Percentiles rank a stretch among this genome's conserved stretches.
phyloP scores from a whole-genome alignment of 2,329 filamentous ascomycete genomes.

The Stagonosporopsis chrysanthemi region DNA sequence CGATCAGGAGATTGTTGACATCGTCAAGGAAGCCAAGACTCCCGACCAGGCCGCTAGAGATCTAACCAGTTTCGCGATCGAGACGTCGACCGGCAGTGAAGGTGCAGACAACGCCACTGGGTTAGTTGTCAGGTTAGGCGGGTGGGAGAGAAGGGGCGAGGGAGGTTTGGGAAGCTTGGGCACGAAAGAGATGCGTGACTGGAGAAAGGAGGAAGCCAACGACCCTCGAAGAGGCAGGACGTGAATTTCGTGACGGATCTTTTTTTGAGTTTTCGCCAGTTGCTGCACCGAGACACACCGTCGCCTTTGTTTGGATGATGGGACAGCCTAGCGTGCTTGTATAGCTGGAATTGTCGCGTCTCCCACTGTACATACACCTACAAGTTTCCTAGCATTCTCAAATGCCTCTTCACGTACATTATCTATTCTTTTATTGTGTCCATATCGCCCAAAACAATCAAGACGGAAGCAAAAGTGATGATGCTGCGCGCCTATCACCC shows the following conservation, averaged over 20 bases:
- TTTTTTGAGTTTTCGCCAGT: no score
- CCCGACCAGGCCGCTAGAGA: conserved; percentile 83
- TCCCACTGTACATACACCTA: conserved; percentile 12
- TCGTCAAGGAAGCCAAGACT: conserved; percentile 91
- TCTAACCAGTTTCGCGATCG: conserved; percentile 86
- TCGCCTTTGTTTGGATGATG: neutral
- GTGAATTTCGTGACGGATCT: conserved; percentile 18
- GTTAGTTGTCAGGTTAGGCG: conserved; percentile 68
- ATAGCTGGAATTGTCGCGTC: conserved; percentile 14
- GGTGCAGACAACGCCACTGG: conserved; percentile 69
- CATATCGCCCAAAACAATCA: neutral
- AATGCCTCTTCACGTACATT: neutral
- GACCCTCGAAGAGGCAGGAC: conserved; percentile 79
- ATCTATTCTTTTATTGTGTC: neutral
- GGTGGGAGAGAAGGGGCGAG: conserved; percentile 75
- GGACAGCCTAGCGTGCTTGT: conserved; percentile 5
- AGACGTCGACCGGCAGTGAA: conserved; percentile 67
- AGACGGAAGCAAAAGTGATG: neutral
- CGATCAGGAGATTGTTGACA: conserved; percentile 95
- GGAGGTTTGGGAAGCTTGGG: conserved; percentile 88
- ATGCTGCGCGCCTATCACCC: conserved; percentile 10
- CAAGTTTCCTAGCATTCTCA: conserved; percentile 2
- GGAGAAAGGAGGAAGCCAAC: conserved; percentile 77
- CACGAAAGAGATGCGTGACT: conserved; percentile 90
- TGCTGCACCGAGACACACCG: neutral